These are phyloP conservation scores for Candida sonorensis DNA, from an alignment of 805 yeast species.

Conservation along the genomic window DNA sequence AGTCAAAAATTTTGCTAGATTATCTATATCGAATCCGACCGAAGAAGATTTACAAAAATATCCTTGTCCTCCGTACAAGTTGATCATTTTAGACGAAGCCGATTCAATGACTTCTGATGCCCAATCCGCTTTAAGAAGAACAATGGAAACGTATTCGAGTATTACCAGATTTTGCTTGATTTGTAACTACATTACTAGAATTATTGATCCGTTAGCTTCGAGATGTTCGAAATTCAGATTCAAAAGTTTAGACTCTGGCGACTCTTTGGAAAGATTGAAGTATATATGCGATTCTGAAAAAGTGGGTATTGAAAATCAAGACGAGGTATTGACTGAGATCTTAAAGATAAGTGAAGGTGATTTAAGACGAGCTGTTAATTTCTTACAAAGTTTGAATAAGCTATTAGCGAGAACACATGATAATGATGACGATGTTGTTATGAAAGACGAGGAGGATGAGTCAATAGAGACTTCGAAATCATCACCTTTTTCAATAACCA, in stretches of 20 bases:
- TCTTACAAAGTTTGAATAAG: conserved; percentile 76
- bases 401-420: conserved; percentile 26
- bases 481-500: too few relatives aligned
- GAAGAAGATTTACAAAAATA: conserved; percentile 60
- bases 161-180: conserved; percentile 91
- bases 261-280: conserved; percentile 63
- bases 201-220: conserved; percentile 93
- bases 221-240: conserved; percentile 95
- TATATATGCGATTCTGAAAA: conserved; percentile 49
- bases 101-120: conserved; percentile 98
- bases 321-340: conserved; percentile 53
- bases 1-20: conserved; percentile 78
- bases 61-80: conserved; percentile 96
- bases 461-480: too few relatives aligned
- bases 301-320: conserved; percentile 36
- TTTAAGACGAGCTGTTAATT: conserved; percentile 86
- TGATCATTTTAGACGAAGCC: conserved; percentile 90
- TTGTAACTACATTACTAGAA: conserved; percentile 94
- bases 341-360: conserved; percentile 81
- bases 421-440: conserved; percentile 28
- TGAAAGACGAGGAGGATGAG: conserved; percentile 11
- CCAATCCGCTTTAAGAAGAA: conserved; percentile 89
- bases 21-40: conserved; percentile 76
- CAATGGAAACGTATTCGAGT: conserved; percentile 84
- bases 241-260: conserved; percentile 61